Base-by-base conservation (phyloP, 1,284 basidiomycete genomes). In the Pyrrhoderma lamaoense region DNA sequence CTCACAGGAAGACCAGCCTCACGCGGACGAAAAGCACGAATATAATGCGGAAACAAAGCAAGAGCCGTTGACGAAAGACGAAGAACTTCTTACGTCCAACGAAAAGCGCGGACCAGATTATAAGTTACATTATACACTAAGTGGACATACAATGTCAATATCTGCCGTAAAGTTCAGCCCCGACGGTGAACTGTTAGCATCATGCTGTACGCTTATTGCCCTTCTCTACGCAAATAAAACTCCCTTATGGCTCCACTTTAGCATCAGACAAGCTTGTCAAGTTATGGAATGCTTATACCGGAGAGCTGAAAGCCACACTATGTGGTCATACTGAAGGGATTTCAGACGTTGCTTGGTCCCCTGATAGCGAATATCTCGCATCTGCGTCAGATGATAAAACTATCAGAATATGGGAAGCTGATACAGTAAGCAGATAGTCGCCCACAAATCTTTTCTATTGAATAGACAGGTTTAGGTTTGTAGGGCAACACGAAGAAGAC, bases 371-470 rank as follows among this genome's bases (percentile, higher is more conserved):
- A 54, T 87, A 83, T 62, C 66, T 97, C 36, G 90, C 92, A 0
- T 90, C 89, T 42, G 93, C 90, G 1, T 93, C 90, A 2, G 93
- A 97, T 64, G 93, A 96, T 66, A 86, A 85, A 58, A 84, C 84
- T 0, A 78, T 93, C 46, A 76, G 82, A 37, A 77, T 96, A 58
- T 93, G 91, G 90, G 79, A 77, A 58, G 66, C 88, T 58, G 81
- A 87, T 60, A 63, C 70, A 50, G 85, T 86, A 57, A 52, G 76
- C 69, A 31, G 7, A 31, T 31, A 31, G 11, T 31, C 5, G 11
- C 39, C 25, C n/a, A 34, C 42, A 16, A 16, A 3, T 13, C 21
- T 19, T 50, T 22, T 22, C 21, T 14, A n/a, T 38, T 36, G 38
- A 44, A 19, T 51, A 16, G 49, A 13, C 19, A 49, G 40, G 27